Conservation (phyloP, 2,329 filamentous ascomycete species). For the Verticillium tricorpus region DNA sequence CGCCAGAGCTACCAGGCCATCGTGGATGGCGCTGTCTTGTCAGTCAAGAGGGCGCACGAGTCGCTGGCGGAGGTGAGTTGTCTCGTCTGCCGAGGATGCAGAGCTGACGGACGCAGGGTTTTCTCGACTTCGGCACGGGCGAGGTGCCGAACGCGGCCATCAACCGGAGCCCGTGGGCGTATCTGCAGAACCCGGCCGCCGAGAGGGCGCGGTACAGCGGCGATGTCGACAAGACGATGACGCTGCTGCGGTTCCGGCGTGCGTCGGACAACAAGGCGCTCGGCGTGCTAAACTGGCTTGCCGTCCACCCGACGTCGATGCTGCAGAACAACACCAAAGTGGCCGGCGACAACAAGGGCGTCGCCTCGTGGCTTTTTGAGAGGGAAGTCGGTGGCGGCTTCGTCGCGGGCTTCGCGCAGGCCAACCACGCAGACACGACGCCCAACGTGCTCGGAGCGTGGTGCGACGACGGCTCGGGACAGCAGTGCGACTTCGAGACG, state of each 20-base stretch:
- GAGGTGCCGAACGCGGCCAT: constrained; percentile 74
- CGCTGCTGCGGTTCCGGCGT: constrained; percentile 72
- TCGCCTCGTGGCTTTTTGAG: constrained; percentile 83
- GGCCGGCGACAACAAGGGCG: constrained; percentile 94
- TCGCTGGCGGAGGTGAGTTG: constrained; percentile 48
- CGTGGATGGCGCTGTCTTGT: constrained; percentile 77
- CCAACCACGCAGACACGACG: constrained; percentile 85
- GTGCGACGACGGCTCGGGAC: constrained; percentile 78
- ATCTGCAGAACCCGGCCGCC: constrained; percentile 74
- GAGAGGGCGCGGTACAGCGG: constrained; percentile 66
- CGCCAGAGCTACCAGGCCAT: constrained; percentile 85
- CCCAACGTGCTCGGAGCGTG: constrained; percentile 85
- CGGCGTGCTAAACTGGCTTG: constrained; percentile 84
- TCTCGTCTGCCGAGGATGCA: too few relatives aligned
- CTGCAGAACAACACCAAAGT: constrained; percentile 88
- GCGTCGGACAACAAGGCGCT: constrained; percentile 71
- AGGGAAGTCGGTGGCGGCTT: constrained; percentile 63
- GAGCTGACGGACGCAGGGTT: constrained; percentile 40
- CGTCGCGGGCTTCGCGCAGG: constrained; percentile 88
- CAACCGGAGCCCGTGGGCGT: constrained; percentile 84
- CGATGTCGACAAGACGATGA: constrained; percentile 57
- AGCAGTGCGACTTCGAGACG: constrained; percentile 70
- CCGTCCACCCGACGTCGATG: constrained; percentile 87
- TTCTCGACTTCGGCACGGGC: constrained; percentile 64
- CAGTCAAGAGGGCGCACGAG: constrained; percentile 77